These are phyloP conservation scores for Lindgomyces ingoldianus DNA, from an alignment of 495 filamentous ascomycete species.

Conservation along the genomic window DNA sequence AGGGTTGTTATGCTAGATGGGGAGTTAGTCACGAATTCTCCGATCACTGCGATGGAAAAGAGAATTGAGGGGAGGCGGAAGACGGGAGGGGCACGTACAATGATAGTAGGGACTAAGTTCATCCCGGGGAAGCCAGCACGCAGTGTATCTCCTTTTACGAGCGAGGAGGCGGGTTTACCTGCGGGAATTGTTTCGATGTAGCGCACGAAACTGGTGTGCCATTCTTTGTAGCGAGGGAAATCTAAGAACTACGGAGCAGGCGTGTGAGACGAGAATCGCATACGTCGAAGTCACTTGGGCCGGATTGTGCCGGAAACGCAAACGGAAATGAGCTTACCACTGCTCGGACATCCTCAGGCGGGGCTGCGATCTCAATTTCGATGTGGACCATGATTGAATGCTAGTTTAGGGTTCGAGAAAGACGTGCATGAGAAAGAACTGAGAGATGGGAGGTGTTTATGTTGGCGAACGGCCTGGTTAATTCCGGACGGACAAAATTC, in stretches of 20 bases:
- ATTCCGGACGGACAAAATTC: too few relatives aligned
- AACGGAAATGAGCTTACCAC: background rate
- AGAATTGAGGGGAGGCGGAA: background rate
- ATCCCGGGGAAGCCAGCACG: background rate
- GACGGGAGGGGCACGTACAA: background rate
- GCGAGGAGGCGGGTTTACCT: background rate
- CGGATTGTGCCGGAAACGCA: background rate
- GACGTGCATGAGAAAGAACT: background rate
- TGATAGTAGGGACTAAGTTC: slow-evolving; percentile 5
- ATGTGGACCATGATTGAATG: slow-evolving; percentile 2
- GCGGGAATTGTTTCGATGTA: background rate
- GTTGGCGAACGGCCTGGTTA: too few relatives aligned
- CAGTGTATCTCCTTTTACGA: slow-evolving; percentile 4
- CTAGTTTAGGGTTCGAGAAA: background rate
- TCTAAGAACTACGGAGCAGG: slow-evolving; percentile 1
- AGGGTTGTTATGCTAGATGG: slow-evolving; percentile 2
- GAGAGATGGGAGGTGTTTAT: background rate
- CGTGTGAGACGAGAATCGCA: background rate
- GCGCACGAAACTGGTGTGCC: slow-evolving; percentile 8
- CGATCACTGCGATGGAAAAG: background rate
- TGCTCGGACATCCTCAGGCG: slow-evolving; percentile 2
- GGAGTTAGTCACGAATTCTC: background rate
- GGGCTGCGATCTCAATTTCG: slow-evolving; percentile 7
- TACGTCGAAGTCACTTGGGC: background rate
- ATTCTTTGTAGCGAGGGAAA: slow-evolving; percentile 6